These are phyloP conservation scores for Fusarium devonianum DNA, from an alignment of 2,329 filamentous ascomycete genomes.

Conservation along the genomic window DNA sequence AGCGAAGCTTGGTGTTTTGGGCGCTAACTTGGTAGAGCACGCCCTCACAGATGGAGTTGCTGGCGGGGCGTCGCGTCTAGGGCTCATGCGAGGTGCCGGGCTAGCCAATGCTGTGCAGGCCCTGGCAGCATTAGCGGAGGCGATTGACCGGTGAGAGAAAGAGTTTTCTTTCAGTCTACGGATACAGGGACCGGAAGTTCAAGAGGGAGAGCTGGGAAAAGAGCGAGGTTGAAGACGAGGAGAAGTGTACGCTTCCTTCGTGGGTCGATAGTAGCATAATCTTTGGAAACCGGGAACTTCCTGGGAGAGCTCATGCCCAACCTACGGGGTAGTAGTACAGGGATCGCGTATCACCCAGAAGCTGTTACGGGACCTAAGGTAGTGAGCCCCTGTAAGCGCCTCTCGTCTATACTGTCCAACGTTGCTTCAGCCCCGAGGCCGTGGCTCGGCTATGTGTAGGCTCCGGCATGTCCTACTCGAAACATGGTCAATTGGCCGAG, in stretches of 20 bases:
- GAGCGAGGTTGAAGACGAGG: slow-evolving; percentile 23
- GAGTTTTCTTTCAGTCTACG: slow-evolving; percentile 18
- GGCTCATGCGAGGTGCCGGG: slow-evolving; percentile 37
- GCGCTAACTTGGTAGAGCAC: slow-evolving; percentile 29
- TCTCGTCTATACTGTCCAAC: slow-evolving; percentile 11
- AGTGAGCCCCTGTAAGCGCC: slow-evolving; percentile 18
- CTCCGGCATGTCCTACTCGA: slow-evolving; percentile 16
- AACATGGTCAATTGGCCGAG: slow-evolving; percentile 22
- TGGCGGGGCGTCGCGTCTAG: slow-evolving; percentile 34
- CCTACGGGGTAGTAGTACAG: slow-evolving; percentile 15
- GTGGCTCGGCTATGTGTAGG: slow-evolving; percentile 5
- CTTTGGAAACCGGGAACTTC: slow-evolving; percentile 9
- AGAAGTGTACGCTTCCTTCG: slow-evolving; percentile 12
- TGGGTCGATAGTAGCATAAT: slow-evolving; percentile 18
- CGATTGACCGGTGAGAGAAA: slow-evolving; percentile 10
- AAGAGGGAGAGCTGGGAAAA: background rate
- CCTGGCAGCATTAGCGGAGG: slow-evolving; percentile 11
- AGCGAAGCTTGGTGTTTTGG: slow-evolving; percentile 27
- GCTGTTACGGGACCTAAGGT: slow-evolving; percentile 10
- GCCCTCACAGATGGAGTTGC: slow-evolving; percentile 27
- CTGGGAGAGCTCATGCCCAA: slow-evolving; percentile 11
- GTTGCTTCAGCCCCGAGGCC: slow-evolving; percentile 25
- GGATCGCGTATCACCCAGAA: slow-evolving; percentile 17
- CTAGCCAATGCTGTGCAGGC: slow-evolving; percentile 55
- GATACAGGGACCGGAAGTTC: slow-evolving; percentile 14